phyloP scores from a whole-genome alignment of 768 basidiomycete species.

The Crassisporium funariophilum region DNA sequence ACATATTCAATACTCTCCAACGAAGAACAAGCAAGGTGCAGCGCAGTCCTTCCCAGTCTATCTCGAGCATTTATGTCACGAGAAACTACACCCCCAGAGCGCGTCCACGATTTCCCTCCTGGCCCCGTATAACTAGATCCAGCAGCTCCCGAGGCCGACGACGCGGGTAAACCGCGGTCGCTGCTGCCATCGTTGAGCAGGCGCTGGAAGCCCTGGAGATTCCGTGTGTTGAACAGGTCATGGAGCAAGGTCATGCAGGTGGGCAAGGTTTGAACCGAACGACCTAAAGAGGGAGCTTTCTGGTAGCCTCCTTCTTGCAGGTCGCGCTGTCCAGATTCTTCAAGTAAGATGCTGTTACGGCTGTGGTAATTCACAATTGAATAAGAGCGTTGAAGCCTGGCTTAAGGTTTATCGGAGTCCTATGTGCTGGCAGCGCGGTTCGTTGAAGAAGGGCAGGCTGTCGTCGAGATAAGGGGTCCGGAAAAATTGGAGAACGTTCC shows the following conservation, averaged over 20 bases:
- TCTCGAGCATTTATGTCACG: slow-evolving; percentile 76
- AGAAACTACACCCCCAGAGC: slow-evolving; percentile 41
- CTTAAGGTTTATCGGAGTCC: not conserved
- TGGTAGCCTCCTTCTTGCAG: slow-evolving; percentile 24
- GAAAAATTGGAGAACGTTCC: too few relatives aligned
- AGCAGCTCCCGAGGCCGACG: slow-evolving; percentile 35
- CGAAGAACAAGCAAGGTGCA: slow-evolving; percentile 79
- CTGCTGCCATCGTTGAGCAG: slow-evolving; percentile 57
- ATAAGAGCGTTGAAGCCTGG: not conserved
- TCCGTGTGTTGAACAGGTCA: slow-evolving; percentile 69
- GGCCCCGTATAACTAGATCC: slow-evolving; percentile 32
- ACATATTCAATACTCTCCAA: slow-evolving; percentile 77
- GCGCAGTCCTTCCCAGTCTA: slow-evolving; percentile 69
- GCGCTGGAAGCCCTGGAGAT: slow-evolving; percentile 77
- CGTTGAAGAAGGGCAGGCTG: too few relatives aligned
- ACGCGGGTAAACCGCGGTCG: slow-evolving; percentile 36
- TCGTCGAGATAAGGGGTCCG: too few relatives aligned
- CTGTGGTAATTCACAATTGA: too few relatives aligned
- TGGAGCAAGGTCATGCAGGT: slow-evolving; percentile 80
- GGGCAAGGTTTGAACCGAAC: slow-evolving; percentile 32
- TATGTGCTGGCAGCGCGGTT: not conserved
- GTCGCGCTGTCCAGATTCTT: slow-evolving; percentile 12
- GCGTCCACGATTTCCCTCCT: slow-evolving; percentile 60
- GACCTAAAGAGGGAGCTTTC: slow-evolving; percentile 37
- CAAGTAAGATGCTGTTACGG: not conserved